A percentile compares a stretch with the other conserved stretches of the same genome.
phyloP scores from a whole-genome alignment of 31 red algal genomes.

The Odonthalia washingtoniensis region DNA sequence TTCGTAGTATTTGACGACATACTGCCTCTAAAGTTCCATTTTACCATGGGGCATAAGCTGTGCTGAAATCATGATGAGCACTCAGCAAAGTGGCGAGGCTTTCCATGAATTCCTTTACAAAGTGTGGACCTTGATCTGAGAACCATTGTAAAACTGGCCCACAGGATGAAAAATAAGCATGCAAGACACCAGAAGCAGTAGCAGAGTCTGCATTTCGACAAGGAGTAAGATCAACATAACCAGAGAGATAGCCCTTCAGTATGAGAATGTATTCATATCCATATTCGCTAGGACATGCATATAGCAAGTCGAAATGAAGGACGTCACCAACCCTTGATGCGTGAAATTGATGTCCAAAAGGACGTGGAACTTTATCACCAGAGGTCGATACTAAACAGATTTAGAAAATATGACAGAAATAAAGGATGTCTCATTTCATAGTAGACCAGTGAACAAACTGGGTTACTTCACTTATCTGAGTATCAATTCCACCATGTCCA shows the following conservation, averaged over 20 bases:
- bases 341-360: slow-evolving; percentile 20
- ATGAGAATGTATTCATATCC: slow-evolving; percentile 18
- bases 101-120: slow-evolving; percentile 38
- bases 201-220: neutral
- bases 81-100: slow-evolving; percentile 23
- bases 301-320: slow-evolving; percentile 41
- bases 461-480: neutral
- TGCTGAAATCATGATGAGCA: slow-evolving; percentile 30
- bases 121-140: slow-evolving; percentile 46
- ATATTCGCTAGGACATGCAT: neutral
- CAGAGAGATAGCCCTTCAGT: slow-evolving; percentile 48
- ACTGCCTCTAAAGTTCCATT: slow-evolving; percentile 47
- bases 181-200: slow-evolving; percentile 1
- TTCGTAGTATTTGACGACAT: slow-evolving; percentile 33
- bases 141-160: slow-evolving; percentile 35
- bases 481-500: slow-evolving; percentile 25
- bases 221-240: slow-evolving; percentile 11
- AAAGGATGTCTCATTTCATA: slow-evolving; percentile 31
- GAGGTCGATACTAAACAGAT: slow-evolving; percentile 30
- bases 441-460: slow-evolving; percentile 21
- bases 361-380: slow-evolving; percentile 16
- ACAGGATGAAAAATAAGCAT: slow-evolving; percentile 41
- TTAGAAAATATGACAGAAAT: slow-evolving; percentile 20
- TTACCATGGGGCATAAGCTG: slow-evolving; percentile 46
- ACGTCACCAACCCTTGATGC: slow-evolving; percentile 1